Conservation (phyloP, 257 asterid genomes). For the Nicotiana attenuata region DNA sequence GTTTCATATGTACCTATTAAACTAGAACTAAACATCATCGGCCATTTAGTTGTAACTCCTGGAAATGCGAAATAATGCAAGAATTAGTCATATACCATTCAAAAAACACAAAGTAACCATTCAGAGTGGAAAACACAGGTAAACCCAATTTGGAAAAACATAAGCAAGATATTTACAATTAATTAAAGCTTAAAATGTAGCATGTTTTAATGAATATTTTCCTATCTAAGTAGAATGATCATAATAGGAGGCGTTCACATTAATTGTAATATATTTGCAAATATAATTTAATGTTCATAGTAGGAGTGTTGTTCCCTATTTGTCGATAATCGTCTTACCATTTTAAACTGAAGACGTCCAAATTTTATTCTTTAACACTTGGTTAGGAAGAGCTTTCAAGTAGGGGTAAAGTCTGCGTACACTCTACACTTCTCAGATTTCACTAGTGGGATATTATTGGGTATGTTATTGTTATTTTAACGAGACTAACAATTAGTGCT, state of each 20-base stretch:
- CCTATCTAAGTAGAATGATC: not conserved
- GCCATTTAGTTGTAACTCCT: not conserved
- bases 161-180: not conserved
- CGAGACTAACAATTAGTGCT: not conserved
- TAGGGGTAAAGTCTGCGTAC: too few relatives aligned
- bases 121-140: not conserved
- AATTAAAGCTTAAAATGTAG: not conserved
- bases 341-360: not conserved
- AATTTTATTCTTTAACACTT: not conserved
- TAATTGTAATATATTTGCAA: not conserved
- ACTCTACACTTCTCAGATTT: too few relatives aligned
- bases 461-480: not conserved
- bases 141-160: not conserved
- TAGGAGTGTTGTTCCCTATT: not conserved
- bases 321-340: not conserved
- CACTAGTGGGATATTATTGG: too few relatives aligned
- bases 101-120: not conserved
- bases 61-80: not conserved
- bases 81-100: not conserved
- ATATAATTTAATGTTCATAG: not conserved
- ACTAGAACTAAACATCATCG: not conserved
- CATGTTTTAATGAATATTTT: not conserved
- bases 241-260: not conserved
- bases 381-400: not conserved
- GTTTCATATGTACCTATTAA: not conserved